Evolutionary conservation across 1,284 basidiomycete genomes (phyloP), one percentile per base, ranked within the genome.

Genomic region (Ceratobasidium sp.): DNA sequence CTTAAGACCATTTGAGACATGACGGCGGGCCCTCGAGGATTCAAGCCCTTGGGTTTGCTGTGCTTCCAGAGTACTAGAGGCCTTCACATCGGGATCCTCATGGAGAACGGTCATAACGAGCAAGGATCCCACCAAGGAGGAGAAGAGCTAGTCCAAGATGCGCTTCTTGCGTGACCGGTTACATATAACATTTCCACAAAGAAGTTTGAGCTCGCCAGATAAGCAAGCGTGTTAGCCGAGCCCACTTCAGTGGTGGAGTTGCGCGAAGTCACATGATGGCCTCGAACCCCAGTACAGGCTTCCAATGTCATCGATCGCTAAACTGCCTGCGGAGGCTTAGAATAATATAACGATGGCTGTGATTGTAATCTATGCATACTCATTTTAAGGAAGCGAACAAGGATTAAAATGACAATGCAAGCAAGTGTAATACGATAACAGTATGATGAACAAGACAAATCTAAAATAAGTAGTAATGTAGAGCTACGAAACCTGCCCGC

Each of bases 151-250:
- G n/a, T n/a, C n/a, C n/a, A n/a, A n/a, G n/a, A n/a, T 10, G 14
- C 34, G 18, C 55, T 41, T 10, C n/a, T 34, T 23, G 30, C 34
- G 28, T 53, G 12, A 28, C 52, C 16, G 18, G 26, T 34, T 61
- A 52, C 50, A 64, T 64, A 64, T 64, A 64, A 28, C 46, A 28
- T 30, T 18, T 36, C 8, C 32, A 18, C 55, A 3, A 39, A 10
- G 36, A 58, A 58, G 55, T 10, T 30, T 4, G 4, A 55, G 26
- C 23, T 9, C 48, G 48, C 28, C 55, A 21, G 30, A 58, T 58
- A 58, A 58, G 32, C 34, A 39, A 39, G 55, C 32, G 55, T 26
- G 34, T 21, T 58, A 58, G 36, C 55, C 34, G 55, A 58, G 55
- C 10, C 21, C 4, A 26, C 16, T 18, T 18, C 18, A 39, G 6